Evolutionary conservation across 2,329 filamentous ascomycete genomes (phyloP).

Genomic region (Xylaria sp.): DNA sequence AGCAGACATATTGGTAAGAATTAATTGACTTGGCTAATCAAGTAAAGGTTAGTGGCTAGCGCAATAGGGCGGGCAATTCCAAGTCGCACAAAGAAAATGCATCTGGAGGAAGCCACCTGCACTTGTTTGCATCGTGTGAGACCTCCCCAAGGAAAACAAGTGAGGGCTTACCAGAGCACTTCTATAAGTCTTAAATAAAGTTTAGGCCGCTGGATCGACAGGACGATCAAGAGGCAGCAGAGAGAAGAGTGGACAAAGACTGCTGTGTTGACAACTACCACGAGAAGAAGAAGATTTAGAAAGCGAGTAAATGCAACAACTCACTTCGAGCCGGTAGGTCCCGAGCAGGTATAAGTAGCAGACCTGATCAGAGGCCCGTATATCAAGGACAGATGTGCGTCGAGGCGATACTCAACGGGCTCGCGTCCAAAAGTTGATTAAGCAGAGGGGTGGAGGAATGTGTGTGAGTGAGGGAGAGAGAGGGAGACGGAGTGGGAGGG

Average conservation of each 20-base stretch:
- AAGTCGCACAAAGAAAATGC: conserved; percentile 8
- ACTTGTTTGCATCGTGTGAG: conserved; percentile 16
- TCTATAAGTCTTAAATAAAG: conserved; percentile 32
- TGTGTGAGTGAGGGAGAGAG: conserved; percentile 16
- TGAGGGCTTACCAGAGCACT: conserved; percentile 29
- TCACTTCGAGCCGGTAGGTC: conserved; percentile 34
- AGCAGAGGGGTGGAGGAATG: conserved; percentile 22
- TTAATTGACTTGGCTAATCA: conserved; percentile 39
- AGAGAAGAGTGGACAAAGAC: conserved; percentile 41
- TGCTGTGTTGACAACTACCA: conserved; percentile 37
- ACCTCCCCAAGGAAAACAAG: background rate
- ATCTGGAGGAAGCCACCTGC: background rate
- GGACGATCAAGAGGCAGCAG: conserved; percentile 39
- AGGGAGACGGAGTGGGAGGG: conserved; percentile 8
- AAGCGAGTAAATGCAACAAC: conserved; percentile 39
- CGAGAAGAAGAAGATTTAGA: conserved; percentile 33
- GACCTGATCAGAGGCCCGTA: conserved; percentile 35
- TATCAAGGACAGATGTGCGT: conserved; percentile 26
- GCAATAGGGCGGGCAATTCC: conserved; percentile 17
- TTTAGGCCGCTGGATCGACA: conserved; percentile 35
- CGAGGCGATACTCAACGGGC: conserved; percentile 26
- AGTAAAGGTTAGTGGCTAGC: conserved; percentile 32
- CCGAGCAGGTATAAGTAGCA: conserved; percentile 30
- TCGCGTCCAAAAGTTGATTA: conserved; percentile 15
- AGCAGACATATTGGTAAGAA: conserved; percentile 65